Conservation (phyloP, 1,139 yeast species). For the Hemisphaericaspora xylofermentans region DNA sequence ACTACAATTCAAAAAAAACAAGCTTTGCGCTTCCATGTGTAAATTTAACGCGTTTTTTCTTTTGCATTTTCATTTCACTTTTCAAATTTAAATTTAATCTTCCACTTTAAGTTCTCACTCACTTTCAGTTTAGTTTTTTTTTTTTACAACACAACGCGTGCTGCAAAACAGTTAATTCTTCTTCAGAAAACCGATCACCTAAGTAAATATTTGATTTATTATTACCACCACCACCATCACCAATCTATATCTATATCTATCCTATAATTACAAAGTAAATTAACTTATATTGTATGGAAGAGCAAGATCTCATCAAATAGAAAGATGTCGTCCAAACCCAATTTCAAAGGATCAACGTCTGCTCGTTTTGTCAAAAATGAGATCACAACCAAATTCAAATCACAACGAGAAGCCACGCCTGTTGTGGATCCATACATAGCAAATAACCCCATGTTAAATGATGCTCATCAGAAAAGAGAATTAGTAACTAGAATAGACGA, state of each 20-base stretch:
- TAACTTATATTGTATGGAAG: not conserved
- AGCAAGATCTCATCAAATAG: not conserved
- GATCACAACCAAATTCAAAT: constrained; percentile 13
- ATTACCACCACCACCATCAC: not conserved
- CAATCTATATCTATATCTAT: not conserved
- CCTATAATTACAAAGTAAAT: no score
- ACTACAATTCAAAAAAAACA: no score
- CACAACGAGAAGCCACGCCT: constrained; percentile 11
- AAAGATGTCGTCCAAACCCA: constrained; percentile 10
- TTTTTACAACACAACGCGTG: not conserved
- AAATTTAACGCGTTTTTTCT: no score
- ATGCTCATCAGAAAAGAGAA: constrained; percentile 40
- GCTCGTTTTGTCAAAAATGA: constrained; percentile 56
- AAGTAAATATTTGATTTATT: not conserved
- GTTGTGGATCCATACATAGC: constrained; percentile 25
- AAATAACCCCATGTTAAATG: constrained; percentile 43
- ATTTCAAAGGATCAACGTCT: constrained; percentile 49
- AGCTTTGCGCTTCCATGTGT: no score
- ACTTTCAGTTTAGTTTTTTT: not conserved
- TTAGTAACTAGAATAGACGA: constrained; percentile 55
- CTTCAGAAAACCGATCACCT: not conserved
- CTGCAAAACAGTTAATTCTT: not conserved
- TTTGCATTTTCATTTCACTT: no score
- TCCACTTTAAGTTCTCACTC: not conserved
- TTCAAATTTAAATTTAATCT: no score